Evolutionary conservation across 179 eudicot species (phyloP), one percentile per base, ranked within the genome.

Genomic region (Kewa caespitosa): DNA sequence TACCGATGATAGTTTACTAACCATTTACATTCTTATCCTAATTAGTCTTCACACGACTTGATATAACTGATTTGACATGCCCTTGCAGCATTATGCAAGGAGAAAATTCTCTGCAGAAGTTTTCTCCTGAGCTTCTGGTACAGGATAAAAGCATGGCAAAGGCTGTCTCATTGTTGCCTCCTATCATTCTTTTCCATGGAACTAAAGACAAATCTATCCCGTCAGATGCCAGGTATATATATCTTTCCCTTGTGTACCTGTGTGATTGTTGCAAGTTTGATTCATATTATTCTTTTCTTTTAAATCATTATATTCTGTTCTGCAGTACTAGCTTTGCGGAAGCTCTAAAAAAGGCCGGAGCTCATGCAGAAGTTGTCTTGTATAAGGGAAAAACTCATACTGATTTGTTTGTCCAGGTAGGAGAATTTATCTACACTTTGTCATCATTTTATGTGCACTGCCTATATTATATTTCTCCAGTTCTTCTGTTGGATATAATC

Each of bases 381-480:
- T 94, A 88, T 48, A 88, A 91, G 81, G 99, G 98, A 27, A 90
- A 90, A 82, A 89, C 91, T 30, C 99, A 96, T 79, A 96, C 98
- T 22, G 97, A 96, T 81, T 68, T 96, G 85, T 91, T 96, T 83
- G 89, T 91, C 50, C 98, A 96, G 97, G 99, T 96, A 80, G 79
- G 81, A 63, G 22, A 55, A 15, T 0, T 33, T 22, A 33, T 34
- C 64, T 48, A 23, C 33, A 48, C 37, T 57, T 15, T 70, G 7
- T 28, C 38, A 67, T 28, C n/a, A 30, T 43, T 30, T 30, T 2
- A 27, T 27, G 38, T 42, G 38, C 52, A 8, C 14, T 10, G 62
- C 8, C 28, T 5, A 25, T 57, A 57, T 27, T 3, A 25, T n/a
- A n/a, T n/a, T n/a, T n/a, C n/a, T n/a, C n/a, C n/a, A n/a, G n/a